These are phyloP conservation scores for Medicago truncatula DNA, from an alignment of 306 rosid genomes.

Conservation along the genomic window DNA sequence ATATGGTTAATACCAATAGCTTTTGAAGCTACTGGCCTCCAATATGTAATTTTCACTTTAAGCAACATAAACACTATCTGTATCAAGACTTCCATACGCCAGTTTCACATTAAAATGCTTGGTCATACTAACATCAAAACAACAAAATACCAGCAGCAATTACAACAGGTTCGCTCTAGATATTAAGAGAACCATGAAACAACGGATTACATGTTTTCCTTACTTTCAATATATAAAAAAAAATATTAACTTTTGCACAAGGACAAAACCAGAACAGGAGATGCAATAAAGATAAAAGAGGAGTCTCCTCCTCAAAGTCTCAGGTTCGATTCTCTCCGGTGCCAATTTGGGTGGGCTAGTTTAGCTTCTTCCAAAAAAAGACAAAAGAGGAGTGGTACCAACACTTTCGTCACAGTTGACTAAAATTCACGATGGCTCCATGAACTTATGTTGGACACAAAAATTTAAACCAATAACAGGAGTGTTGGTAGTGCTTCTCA, in stretches of 20 bases:
- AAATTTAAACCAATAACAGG: not conserved
- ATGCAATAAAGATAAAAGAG: not conserved
- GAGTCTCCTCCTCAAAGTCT: no score
- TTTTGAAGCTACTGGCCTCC: not conserved
- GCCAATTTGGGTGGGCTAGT: no score
- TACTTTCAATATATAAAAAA: not conserved
- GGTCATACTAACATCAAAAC: constrained; percentile 19
- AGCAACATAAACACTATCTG: constrained; percentile 8
- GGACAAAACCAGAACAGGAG: constrained; percentile 24
- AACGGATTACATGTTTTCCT: not conserved
- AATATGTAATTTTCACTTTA: not conserved
- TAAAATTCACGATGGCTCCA: not conserved
- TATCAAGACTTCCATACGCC: not conserved
- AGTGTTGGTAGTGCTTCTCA: not conserved
- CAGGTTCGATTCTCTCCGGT: no score
- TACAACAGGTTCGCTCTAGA: constrained; percentile 10
- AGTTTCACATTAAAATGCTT: not conserved
- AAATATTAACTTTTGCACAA: not conserved
- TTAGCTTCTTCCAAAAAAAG: not conserved
- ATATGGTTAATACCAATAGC: constrained; percentile 18
- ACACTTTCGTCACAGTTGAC: not conserved
- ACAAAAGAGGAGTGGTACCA: not conserved
- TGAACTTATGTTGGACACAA: not conserved
- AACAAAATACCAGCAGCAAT: constrained; percentile 2
- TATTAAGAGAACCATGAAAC: not conserved